Evolutionary conservation across 257 asterid genomes (phyloP), one percentile per base, ranked within the genome.

Genomic region (Salvia hispanica): DNA sequence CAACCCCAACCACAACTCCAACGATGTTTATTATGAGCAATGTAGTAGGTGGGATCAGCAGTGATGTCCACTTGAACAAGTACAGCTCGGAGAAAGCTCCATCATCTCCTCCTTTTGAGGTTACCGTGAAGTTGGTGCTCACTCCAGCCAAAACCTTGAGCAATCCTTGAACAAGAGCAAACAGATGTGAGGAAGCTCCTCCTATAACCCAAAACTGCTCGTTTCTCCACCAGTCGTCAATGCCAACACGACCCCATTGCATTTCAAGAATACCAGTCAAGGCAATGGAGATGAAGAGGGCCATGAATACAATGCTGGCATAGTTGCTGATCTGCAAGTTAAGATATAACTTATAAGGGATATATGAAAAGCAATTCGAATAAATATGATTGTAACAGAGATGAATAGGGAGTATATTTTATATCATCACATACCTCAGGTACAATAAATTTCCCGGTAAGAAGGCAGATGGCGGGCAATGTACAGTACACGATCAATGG

Each of bases 151-250:
- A 52, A 37, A 91, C 93, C 79, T 91, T 91, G 67, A 91, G 90
- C 7, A 91, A 62, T 2, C 98, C 98, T 77, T 89, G 95, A 44
- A 91, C 69, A 46, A 89, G 94, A 9, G 98, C 96, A 13, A 88
- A 91, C 15, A 88, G 76, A 79, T 91, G 96, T 0, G 96, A 58
- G 4, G 96, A 91, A 21, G 77, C 95, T 9, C 97, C 97, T 34
- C 96, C 97, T 14, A 91, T 86, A 5, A 91, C 97, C 97, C 97
- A 91, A 64, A 91, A 91, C 76, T 91, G 97, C 77, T 91, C 95
- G 61, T 88, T 90, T 73, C 97, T 83, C 97, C 96, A 91, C 97
- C 96, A 91, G 62, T 91, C 97, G 13, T 88, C 93, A 9, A 91
- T 70, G 13, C 82, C 79, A 7, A 91, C 97, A 25, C 89, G 84